Percentiles rank a stretch among this genome's conserved stretches.
Evolutionary conservation across 805 yeast species (phyloP).

Genomic region (Metschnikowia borealis): DNA sequence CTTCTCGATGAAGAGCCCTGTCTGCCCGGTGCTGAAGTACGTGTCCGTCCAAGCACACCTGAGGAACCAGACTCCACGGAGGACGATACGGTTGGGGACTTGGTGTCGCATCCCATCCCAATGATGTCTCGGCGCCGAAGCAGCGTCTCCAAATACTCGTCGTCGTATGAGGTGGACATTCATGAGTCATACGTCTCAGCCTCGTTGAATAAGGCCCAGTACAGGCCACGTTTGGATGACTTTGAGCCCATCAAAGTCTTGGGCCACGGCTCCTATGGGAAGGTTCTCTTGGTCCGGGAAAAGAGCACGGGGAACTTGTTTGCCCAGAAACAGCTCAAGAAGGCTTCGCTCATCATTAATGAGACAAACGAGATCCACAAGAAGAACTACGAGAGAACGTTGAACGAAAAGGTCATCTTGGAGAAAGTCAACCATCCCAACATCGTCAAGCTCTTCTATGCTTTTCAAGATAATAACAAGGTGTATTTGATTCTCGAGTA

Average conservation of each 20-base stretch:
- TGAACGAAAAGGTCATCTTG: conserved; percentile 73
- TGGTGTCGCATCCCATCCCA: conserved; percentile 14
- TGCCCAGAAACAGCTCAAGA: conserved; percentile 83
- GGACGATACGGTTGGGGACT: conserved; percentile 16
- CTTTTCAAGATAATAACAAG: conserved; percentile 76
- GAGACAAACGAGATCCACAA: conserved; percentile 20
- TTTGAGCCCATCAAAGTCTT: conserved; percentile 72
- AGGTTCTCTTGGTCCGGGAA: conserved; percentile 74
- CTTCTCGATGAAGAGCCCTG: conserved; percentile 17
- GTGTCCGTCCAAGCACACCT: not conserved
- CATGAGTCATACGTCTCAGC: conserved; percentile 29
- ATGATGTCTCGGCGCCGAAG: conserved; percentile 15
- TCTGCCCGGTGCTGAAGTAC: not conserved
- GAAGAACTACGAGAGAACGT: conserved; percentile 61
- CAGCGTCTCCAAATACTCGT: conserved; percentile 18
- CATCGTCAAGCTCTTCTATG: conserved; percentile 76
- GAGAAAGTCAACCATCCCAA: conserved; percentile 68
- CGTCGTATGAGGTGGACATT: conserved; percentile 35
- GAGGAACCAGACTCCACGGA: conserved; percentile 12
- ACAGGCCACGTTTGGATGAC: conserved; percentile 39
- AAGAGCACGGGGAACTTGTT: conserved; percentile 56
- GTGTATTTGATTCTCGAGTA: conserved; percentile 75
- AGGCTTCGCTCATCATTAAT: conserved; percentile 70
- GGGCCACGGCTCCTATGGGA: conserved; percentile 88
- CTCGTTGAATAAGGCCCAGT: conserved; percentile 14